These are phyloP conservation scores for Osmanthus fragrans DNA, from an alignment of 257 asterid species.

Conservation along the genomic window DNA sequence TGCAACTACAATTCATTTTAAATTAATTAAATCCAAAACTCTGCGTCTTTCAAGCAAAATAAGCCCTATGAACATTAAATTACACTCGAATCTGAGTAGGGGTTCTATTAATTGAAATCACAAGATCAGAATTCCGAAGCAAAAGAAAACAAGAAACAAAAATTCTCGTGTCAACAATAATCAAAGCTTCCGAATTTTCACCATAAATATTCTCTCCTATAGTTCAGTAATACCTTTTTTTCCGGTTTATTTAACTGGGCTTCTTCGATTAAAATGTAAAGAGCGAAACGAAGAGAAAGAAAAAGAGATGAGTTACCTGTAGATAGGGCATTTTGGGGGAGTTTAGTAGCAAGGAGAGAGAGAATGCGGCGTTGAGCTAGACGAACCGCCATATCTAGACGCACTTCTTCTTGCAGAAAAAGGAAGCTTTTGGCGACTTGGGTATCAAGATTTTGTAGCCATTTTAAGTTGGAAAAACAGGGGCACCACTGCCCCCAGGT, in stretches of 20 bases:
- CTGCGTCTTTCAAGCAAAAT: background rate
- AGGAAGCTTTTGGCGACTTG: background rate
- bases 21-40: background rate
- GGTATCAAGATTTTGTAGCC: too few relatives aligned
- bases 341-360: slow-evolving; percentile 43
- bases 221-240: too few relatives aligned
- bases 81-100: background rate
- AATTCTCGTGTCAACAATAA: background rate
- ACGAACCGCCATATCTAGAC: slow-evolving; percentile 52
- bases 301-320: slow-evolving; percentile 40
- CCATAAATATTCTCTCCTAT: background rate
- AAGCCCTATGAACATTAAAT: background rate
- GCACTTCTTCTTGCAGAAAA: background rate
- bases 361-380: slow-evolving; percentile 38
- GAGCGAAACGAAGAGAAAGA: too few relatives aligned
- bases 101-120: background rate
- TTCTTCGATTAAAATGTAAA: background rate
- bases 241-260: background rate
- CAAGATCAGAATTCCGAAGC: background rate
- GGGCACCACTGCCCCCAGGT: too few relatives aligned
- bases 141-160: background rate
- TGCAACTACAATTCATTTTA: background rate
- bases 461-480: too few relatives aligned
- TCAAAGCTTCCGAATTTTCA: background rate
- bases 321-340: slow-evolving; percentile 25